Evolutionary conservation across 345 rosid genomes (phyloP), one percentile per base, ranked within the genome.

Genomic region (Dimocarpus longan): DNA sequence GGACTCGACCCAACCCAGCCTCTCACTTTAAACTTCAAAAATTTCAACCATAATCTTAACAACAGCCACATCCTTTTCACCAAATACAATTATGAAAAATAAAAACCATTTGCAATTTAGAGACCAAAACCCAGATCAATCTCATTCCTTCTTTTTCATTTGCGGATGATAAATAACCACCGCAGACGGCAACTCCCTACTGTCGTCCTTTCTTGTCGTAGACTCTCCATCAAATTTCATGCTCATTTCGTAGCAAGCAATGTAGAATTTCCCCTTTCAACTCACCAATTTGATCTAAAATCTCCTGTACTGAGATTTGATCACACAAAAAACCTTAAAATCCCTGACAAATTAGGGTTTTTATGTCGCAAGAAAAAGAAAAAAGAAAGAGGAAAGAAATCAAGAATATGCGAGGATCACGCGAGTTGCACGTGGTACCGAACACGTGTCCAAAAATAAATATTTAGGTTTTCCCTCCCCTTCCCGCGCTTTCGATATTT

Each of bases 401-500:
- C 16, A 13, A 12, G 56, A 0, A 44, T 60, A 39, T 0, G 21
- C 8, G 3, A 19, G 52, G 62, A 3, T 40, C 80, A 66, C 75
- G 71, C 73, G 84, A 60, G 6, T 8, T 63, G 66, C 80, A 77
- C 78, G 68, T 32, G 71, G 37, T 5, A 19, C 16, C 2, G 71
- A 24, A 32, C 79, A 63, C 76, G 71, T 26, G 71, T 37, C n/a
- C 40, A 19, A 62, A 75, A 28, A 11, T 18, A 21, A 42, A 48
- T 39, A 19, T 54, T 67, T 37, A 4, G 37, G 5, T 21, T 67
- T 77, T 77, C 71, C 76, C 73, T 39, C 72, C 13, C 46, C 24
- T 48, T 70, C 81, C 82, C 80, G 78, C 85, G 68, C n/a, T 46
- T 52, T 21, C 37, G 10, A 43, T 2, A 18, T 40, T 66, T 42